Conservation (phyloP, 169 alveolate genomes). For the Cryptosporidium sp. region DNA sequence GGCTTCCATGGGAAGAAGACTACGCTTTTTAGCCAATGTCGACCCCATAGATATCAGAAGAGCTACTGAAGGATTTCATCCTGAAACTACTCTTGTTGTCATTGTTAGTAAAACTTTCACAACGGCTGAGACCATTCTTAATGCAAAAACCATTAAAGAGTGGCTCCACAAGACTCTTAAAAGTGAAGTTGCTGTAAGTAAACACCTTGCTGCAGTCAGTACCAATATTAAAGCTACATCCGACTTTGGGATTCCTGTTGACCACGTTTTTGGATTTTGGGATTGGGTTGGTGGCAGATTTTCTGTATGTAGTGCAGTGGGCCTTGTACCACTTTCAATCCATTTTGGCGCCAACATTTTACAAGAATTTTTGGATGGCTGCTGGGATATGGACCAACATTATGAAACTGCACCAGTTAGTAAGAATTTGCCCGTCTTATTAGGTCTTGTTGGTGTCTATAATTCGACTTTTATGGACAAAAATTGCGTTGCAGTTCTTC, state of each 20-base stretch:
- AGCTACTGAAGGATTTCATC: conserved; percentile 92
- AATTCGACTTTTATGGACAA: conserved; percentile 90
- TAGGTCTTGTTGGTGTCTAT: conserved; percentile 96
- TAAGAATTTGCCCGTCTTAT: conserved; percentile 92
- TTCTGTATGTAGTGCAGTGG: conserved; percentile 98
- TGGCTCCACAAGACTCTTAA: conserved; percentile 88
- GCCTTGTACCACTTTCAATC: conserved; percentile 94
- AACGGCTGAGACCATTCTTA: conserved; percentile 99
- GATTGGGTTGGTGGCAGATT: conserved; percentile 99
- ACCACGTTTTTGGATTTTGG: conserved; percentile 98
- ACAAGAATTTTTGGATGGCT: conserved; percentile 83
- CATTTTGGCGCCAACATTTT: conserved; percentile 92
- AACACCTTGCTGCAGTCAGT: conserved; percentile 94
- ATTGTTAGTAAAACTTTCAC: conserved; percentile 98
- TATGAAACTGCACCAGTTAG: conserved; percentile 83
- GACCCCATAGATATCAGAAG: conserved; percentile 97
- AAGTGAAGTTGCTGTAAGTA: conserved; percentile 81
- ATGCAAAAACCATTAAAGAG: conserved; percentile 92
- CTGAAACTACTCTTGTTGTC: conserved; percentile 93
- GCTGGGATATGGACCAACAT: conserved; percentile 91
- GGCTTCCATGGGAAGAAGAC: conserved; percentile 81
- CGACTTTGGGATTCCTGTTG: conserved; percentile 94
- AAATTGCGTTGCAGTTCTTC: conserved; percentile 95
- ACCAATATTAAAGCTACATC: conserved; percentile 92
- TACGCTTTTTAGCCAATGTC: conserved; percentile 97